These are phyloP conservation scores for Vaccinium darrowii DNA, from an alignment of 148 eudicot species.

Conservation along the genomic window DNA sequence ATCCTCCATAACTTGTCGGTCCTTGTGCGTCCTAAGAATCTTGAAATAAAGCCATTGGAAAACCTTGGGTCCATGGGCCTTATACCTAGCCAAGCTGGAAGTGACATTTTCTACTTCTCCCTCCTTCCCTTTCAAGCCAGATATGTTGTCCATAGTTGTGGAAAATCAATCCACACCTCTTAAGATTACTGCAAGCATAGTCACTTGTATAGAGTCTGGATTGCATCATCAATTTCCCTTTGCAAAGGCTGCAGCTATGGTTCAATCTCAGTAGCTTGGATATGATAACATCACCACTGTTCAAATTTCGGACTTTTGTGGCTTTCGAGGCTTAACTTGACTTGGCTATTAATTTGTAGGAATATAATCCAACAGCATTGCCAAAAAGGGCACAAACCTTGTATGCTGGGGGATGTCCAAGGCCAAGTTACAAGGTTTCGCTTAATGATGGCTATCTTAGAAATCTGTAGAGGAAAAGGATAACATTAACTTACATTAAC, in stretches of 20 bases:
- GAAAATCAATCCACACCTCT: not conserved
- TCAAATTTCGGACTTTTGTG: not conserved
- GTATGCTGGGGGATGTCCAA: not conserved
- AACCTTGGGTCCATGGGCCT: not conserved
- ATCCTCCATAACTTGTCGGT: not conserved
- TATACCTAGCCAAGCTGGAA: not conserved
- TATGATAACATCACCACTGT: not conserved
- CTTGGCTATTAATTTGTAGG: not conserved
- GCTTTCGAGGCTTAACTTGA: not conserved
- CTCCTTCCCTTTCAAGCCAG: not conserved
- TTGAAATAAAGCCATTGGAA: not conserved
- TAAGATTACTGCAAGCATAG: not conserved
- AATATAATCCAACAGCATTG: not conserved
- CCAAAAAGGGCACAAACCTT: not conserved
- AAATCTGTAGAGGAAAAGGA: not conserved
- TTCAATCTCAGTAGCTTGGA: not conserved
- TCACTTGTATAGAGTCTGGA: not conserved
- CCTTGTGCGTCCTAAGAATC: not conserved
- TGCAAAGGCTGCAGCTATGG: constrained; percentile 5
- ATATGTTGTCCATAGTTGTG: not conserved
- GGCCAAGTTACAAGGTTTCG: not conserved
- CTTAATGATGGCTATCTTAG: not conserved
- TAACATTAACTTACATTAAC: not conserved
- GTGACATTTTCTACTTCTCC: not conserved
- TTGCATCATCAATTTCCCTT: not conserved